Conservation (phyloP, 345 rosid genomes). For the Firmiana major region DNA sequence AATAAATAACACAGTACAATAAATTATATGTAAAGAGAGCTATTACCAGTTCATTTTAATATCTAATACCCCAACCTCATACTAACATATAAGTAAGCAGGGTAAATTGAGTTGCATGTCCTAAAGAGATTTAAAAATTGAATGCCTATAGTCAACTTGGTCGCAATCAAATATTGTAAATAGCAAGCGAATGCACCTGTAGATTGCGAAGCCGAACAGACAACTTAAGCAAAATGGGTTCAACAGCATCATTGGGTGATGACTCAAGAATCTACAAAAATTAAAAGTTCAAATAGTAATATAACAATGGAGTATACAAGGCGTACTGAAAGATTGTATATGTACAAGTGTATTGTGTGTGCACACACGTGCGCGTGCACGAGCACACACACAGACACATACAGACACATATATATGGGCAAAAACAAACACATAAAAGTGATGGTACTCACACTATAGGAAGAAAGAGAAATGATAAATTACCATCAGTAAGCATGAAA, state of each 20-base stretch:
- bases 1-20: not conserved
- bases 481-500: conserved; percentile 82
- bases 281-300: conserved; percentile 4
- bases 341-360: no score
- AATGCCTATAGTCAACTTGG: not conserved
- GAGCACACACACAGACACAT: no score
- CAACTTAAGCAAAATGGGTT: conserved; percentile 78
- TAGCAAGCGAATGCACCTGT: conserved; percentile 45
- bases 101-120: not conserved
- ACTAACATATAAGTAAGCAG: not conserved
- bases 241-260: conserved; percentile 77
- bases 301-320: conserved; percentile 12
- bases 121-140: not conserved
- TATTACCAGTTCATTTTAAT: not conserved
- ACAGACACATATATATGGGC: no score
- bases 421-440: not conserved
- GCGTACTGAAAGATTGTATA: not conserved
- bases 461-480: conserved; percentile 15
- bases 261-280: conserved; percentile 65
- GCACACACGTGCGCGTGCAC: no score
- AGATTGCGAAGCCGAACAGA: conserved; percentile 86
- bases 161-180: not conserved
- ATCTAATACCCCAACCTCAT: not conserved
- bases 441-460: not conserved
- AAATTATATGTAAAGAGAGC: not conserved